Evolutionary conservation across 2,329 filamentous ascomycete genomes (phyloP).

Genomic region (Ceratocystis destructans): DNA sequence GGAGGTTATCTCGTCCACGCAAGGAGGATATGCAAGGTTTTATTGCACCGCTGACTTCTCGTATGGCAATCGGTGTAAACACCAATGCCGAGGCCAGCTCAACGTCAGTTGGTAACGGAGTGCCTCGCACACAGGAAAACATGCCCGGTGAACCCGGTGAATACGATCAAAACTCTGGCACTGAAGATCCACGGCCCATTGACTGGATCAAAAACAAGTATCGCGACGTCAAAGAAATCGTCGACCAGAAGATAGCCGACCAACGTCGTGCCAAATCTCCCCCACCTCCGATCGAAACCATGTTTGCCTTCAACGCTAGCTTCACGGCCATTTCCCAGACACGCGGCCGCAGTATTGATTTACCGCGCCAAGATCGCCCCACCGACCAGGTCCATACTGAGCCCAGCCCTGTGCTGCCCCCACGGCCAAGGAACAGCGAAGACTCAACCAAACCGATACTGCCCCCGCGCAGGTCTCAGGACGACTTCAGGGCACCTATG

Average conservation of each 20-base stretch:
- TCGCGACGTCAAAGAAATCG: slow-evolving; percentile 44
- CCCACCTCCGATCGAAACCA: slow-evolving; percentile 24
- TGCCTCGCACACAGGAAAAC: slow-evolving; percentile 36
- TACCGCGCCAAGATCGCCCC: slow-evolving; percentile 28
- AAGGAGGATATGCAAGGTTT: slow-evolving; percentile 40
- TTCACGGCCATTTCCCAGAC: slow-evolving; percentile 25
- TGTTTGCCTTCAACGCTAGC: slow-evolving; percentile 13
- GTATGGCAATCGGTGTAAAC: slow-evolving; percentile 44
- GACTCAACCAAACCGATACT: background rate
- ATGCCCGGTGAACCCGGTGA: slow-evolving; percentile 40
- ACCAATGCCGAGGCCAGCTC: slow-evolving; percentile 51
- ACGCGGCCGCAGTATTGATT: slow-evolving; percentile 23
- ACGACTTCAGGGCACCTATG: slow-evolving; percentile 5
- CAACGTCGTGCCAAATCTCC: slow-evolving; percentile 44
- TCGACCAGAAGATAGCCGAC: slow-evolving; percentile 39
- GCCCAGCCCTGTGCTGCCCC: background rate
- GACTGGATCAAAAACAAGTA: slow-evolving; percentile 49
- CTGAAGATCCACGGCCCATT: slow-evolving; percentile 33
- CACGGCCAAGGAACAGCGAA: slow-evolving; percentile 6
- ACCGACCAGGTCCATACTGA: slow-evolving; percentile 1
- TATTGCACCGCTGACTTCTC: slow-evolving; percentile 22
- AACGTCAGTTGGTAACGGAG: slow-evolving; percentile 52
- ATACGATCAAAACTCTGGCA: slow-evolving; percentile 8
- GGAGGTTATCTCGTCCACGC: slow-evolving; percentile 54
- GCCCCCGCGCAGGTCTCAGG: slow-evolving; percentile 1